Conservation (phyloP, 148 eudicot genomes). For the Vaccinium myrtillus region DNA sequence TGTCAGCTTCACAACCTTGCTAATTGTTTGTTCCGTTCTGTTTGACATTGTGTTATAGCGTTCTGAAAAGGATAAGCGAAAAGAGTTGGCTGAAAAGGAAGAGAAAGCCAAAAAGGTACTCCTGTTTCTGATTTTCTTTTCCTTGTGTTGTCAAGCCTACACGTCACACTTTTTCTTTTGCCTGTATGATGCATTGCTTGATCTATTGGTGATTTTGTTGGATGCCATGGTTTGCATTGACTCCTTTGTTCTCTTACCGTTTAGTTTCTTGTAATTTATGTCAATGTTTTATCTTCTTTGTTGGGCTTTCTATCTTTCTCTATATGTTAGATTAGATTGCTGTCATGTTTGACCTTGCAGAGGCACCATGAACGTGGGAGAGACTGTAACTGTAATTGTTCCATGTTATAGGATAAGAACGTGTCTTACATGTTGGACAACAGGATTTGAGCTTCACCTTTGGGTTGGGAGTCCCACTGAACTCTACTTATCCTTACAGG, state of each 20-base stretch:
- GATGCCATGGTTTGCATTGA: background rate
- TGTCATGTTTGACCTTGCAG: background rate
- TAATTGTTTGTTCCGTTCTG: background rate
- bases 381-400: background rate
- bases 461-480: no score
- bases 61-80: constrained; percentile 76
- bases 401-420: no score
- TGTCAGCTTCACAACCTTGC: background rate
- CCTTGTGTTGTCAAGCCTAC: background rate
- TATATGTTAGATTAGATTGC: background rate
- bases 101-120: constrained; percentile 85
- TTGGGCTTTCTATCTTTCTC: background rate
- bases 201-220: background rate
- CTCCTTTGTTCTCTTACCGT: no score
- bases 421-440: no score
- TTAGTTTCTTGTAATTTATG: no score
- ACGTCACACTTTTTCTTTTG: background rate
- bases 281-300: background rate
- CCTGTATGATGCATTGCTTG: background rate
- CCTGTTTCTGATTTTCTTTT: background rate
- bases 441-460: no score
- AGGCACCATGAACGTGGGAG: background rate
- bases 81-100: constrained; percentile 74
- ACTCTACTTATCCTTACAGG: no score
- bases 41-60: constrained; percentile 38